These are phyloP conservation scores for Colletotrichum nymphaeae DNA, from an alignment of 2,329 filamentous ascomycete genomes.

Conservation along the genomic window DNA sequence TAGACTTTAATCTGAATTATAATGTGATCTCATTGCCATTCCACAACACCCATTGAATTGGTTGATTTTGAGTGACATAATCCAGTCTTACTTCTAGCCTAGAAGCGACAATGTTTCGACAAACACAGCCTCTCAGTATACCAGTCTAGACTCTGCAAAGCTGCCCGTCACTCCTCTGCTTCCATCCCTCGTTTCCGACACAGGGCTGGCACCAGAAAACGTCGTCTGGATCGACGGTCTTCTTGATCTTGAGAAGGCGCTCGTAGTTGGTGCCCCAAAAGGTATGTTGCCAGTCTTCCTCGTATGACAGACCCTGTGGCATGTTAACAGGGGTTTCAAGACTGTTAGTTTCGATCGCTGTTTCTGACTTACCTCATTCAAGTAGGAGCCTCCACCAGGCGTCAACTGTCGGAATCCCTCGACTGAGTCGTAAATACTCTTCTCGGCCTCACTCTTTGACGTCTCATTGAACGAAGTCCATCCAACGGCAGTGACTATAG, in stretches of 20 bases:
- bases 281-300: conserved; percentile 30
- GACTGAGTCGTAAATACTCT: conserved; percentile 41
- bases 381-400: conserved; percentile 29
- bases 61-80: neutral
- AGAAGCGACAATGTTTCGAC: neutral
- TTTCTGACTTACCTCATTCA: conserved; percentile 36
- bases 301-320: conserved; percentile 16
- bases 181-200: conserved; percentile 31
- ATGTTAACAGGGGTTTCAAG: neutral
- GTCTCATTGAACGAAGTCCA: conserved; percentile 49
- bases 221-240: conserved; percentile 21
- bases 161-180: neutral
- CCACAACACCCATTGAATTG: neutral
- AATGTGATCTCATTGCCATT: neutral
- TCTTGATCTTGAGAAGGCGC: conserved; percentile 29
- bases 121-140: neutral
- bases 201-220: conserved; percentile 31
- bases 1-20: neutral
- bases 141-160: conserved; percentile 1
- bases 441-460: conserved; percentile 41
- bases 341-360: no score
- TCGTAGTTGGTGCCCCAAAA: conserved; percentile 35
- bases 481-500: conserved; percentile 41
- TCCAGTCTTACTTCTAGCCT: no score
- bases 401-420: conserved; percentile 45